These are phyloP conservation scores for Remersonia thermophila DNA, from an alignment of 2,329 filamentous ascomycete species.

Conservation along the genomic window DNA sequence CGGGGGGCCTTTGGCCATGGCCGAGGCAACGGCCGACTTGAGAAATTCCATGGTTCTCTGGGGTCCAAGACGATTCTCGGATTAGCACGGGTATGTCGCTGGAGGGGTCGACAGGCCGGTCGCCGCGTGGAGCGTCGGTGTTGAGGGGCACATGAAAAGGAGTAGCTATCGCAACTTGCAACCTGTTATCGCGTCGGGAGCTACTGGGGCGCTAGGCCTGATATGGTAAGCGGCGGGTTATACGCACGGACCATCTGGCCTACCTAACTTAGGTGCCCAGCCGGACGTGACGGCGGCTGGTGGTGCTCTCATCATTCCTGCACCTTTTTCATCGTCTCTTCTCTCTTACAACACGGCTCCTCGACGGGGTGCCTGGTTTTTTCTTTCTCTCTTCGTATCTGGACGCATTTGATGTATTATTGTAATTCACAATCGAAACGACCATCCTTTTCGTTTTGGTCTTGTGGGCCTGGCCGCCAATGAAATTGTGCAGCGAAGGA, in stretches of 20 bases:
- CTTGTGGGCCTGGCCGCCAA: no score
- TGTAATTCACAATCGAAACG: no score
- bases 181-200: constrained; percentile 12
- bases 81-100: neutral
- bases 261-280: no score
- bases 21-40: constrained; percentile 93
- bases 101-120: neutral
- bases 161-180: constrained; percentile 13
- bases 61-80: neutral
- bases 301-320: no score
- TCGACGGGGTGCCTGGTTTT: no score
- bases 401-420: no score
- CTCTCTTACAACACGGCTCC: no score
- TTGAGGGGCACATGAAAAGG: neutral
- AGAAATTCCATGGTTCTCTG: constrained; percentile 72
- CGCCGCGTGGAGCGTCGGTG: neutral
- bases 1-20: constrained; percentile 85
- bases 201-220: constrained; percentile 6
- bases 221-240: constrained; percentile 4
- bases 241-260: constrained; percentile 5
- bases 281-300: no score
- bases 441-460: no score
- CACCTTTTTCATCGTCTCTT: no score
- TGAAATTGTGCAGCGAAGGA: no score
- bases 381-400: no score